phyloP scores from a whole-genome alignment of 352 stramenopile species.

The Pythium monospermum region DNA sequence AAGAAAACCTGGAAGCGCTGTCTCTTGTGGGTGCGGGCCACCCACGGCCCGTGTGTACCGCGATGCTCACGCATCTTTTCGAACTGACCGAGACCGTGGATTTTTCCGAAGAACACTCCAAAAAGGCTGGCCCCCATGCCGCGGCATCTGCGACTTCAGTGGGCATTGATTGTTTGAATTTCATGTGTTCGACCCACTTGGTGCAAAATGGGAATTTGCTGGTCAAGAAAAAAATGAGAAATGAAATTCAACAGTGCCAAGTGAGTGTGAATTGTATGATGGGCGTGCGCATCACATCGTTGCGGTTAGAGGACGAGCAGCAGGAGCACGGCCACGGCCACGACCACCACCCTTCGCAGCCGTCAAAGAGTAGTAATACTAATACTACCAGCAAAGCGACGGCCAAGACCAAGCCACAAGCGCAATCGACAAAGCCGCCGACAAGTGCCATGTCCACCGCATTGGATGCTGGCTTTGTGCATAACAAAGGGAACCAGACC shows the following conservation, averaged over 20 bases:
- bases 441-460: no score
- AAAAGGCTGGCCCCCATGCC: constrained; percentile 25
- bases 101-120: constrained; percentile 50
- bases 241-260: constrained; percentile 63
- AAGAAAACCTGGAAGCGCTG: constrained; percentile 57
- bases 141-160: constrained; percentile 40
- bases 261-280: constrained; percentile 87
- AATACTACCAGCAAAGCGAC: constrained; percentile 18
- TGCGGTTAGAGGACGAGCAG: constrained; percentile 49
- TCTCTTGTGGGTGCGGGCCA: constrained; percentile 63
- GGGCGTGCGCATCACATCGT: constrained; percentile 64
- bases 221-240: constrained; percentile 75
- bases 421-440: no score
- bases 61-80: constrained; percentile 79
- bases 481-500: constrained; percentile 55
- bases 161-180: constrained; percentile 83
- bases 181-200: constrained; percentile 80
- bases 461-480: constrained; percentile 47
- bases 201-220: constrained; percentile 61
- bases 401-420: no score
- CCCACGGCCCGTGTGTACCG: constrained; percentile 64
- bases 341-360: no score
- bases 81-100: constrained; percentile 83
- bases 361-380: no score
- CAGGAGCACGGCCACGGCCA: no score